A percentile compares a stretch with the other conserved stretches of the same genome.
phyloP scores from a whole-genome alignment of 2,329 filamentous ascomycete species.

The Phialemoniopsis sp. region DNA sequence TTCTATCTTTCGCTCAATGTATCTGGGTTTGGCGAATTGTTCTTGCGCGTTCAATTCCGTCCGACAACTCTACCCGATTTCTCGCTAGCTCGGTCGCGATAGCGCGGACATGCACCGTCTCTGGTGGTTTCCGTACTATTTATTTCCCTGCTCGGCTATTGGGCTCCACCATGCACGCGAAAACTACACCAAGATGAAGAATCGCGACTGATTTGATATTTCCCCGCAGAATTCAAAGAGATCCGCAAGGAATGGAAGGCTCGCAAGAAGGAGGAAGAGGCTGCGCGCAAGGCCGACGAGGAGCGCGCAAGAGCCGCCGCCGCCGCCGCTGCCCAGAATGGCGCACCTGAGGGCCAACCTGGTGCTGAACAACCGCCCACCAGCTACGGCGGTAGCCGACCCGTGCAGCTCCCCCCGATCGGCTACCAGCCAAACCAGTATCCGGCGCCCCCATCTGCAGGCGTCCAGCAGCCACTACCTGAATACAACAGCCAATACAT shows the following conservation, averaged over 20 bases:
- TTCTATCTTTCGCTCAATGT: neutral
- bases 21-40: constrained; percentile 16
- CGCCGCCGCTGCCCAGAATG: constrained; percentile 47
- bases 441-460: constrained; percentile 53
- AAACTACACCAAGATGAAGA: constrained; percentile 14
- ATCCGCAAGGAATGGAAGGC: constrained; percentile 99
- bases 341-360: constrained; percentile 40
- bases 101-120: too few species aligned
- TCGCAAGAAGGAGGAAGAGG: constrained; percentile 98
- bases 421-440: constrained; percentile 68
- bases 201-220: constrained; percentile 13
- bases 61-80: neutral
- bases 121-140: too few species aligned
- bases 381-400: constrained; percentile 52
- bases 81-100: too few species aligned
- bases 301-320: constrained; percentile 63
- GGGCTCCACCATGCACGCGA: too few species aligned
- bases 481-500: constrained; percentile 53
- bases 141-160: too few species aligned
- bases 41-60: constrained; percentile 5
- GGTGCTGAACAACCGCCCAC: constrained; percentile 48
- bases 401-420: constrained; percentile 69
- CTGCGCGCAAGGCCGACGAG: constrained; percentile 82
- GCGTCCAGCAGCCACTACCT: constrained; percentile 47
- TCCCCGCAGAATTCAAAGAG: constrained; percentile 84